phyloP scores from a whole-genome alignment of 2,329 filamentous ascomycete species.

The Dactylellina leptospora region DNA sequence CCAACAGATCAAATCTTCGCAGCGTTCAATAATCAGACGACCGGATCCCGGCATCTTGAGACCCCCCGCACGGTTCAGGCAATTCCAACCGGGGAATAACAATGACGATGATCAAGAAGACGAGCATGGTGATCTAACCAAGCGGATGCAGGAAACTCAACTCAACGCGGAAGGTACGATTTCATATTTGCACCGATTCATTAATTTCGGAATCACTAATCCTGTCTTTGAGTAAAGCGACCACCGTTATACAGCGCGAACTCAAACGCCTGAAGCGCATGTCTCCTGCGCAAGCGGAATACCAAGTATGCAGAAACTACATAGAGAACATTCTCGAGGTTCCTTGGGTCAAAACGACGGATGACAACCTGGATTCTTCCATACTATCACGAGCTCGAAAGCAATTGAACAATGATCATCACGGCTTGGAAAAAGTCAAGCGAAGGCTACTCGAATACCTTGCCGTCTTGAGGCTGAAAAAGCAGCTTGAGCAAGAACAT shows the following conservation, averaged over 20 bases:
- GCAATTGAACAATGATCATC: slow-evolving; percentile 95
- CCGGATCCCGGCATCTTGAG: slow-evolving; percentile 47
- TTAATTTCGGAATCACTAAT: too few species aligned
- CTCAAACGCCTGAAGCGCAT: slow-evolving; percentile 89
- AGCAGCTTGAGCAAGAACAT: slow-evolving; percentile 83
- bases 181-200: too few species aligned
- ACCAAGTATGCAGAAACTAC: slow-evolving; percentile 91
- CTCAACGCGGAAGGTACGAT: slow-evolving; percentile 74
- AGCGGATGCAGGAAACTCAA: slow-evolving; percentile 81
- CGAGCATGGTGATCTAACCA: slow-evolving; percentile 89
- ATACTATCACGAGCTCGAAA: slow-evolving; percentile 81
- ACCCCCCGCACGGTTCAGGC: slow-evolving; percentile 54
- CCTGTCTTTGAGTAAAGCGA: slow-evolving; percentile 61
- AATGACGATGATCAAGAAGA: slow-evolving; percentile 82
- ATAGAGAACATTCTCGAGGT: slow-evolving; percentile 78
- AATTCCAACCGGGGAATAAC: slow-evolving; percentile 64
- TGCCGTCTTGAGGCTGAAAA: slow-evolving; percentile 94
- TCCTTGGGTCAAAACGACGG: slow-evolving; percentile 84
- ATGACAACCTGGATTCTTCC: slow-evolving; percentile 83
- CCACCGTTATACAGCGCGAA: slow-evolving; percentile 90
- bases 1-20: slow-evolving; percentile 51
- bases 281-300: slow-evolving; percentile 94
- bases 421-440: slow-evolving; percentile 96
- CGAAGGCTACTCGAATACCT: slow-evolving; percentile 94
- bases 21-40: slow-evolving; percentile 54